phyloP scores from a whole-genome alignment of 1,139 yeast genomes.

The Zygoascus sp. region DNA sequence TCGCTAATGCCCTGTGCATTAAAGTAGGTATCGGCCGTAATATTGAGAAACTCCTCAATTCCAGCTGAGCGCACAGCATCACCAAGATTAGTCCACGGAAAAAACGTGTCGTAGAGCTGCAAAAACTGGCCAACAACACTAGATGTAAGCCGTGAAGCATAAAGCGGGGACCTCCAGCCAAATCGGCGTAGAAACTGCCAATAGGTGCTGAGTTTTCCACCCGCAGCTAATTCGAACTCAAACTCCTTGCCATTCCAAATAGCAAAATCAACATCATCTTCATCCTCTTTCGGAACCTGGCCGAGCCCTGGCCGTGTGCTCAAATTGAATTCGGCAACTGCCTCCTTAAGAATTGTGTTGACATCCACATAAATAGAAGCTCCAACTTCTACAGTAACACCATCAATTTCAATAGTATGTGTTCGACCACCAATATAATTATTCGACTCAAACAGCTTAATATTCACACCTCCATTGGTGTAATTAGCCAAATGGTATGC shows the following conservation, averaged over 20 bases:
- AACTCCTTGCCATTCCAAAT: constrained; percentile 41
- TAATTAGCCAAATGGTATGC: constrained; percentile 40
- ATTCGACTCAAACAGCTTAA: constrained; percentile 37
- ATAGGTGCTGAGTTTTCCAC: constrained; percentile 12
- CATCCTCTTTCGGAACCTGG: constrained; percentile 13
- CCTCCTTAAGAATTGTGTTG: constrained; percentile 37
- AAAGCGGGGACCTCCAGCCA: constrained; percentile 29
- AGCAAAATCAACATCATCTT: constrained; percentile 28
- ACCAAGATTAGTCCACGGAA: constrained; percentile 32
- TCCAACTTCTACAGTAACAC: constrained; percentile 39
- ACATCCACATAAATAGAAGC: constrained; percentile 42
- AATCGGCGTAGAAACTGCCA: constrained; percentile 29
- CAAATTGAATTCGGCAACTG: constrained; percentile 37
- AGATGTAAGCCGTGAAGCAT: constrained; percentile 22
- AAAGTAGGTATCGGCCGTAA: constrained; percentile 29
- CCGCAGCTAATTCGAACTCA: constrained; percentile 19
- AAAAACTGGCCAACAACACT: constrained; percentile 25
- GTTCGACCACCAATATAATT: constrained; percentile 40
- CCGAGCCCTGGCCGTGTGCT: constrained; percentile 17
- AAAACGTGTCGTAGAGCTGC: constrained; percentile 26
- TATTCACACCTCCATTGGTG: constrained; percentile 28
- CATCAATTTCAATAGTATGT: constrained; percentile 32
- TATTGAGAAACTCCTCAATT: constrained; percentile 22
- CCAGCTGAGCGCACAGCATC: constrained; percentile 23
- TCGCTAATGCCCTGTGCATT: constrained; percentile 25